phyloP scores from a whole-genome alignment of 2,329 filamentous ascomycete genomes.

The Aspergillus luchuensis region DNA sequence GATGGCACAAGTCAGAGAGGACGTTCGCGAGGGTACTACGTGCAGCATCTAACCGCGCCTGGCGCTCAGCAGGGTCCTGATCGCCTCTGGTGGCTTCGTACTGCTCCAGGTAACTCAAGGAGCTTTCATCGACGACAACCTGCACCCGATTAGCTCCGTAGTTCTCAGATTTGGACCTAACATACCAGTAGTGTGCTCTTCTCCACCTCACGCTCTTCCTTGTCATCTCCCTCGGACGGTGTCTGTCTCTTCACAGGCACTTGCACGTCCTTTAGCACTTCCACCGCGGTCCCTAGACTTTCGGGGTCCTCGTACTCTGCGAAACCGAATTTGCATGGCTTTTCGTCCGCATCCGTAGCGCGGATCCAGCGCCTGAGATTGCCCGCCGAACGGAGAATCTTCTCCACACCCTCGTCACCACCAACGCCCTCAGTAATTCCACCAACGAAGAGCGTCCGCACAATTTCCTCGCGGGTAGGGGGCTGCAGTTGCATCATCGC shows the following conservation, averaged over 20 bases:
- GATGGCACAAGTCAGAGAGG: slow-evolving; percentile 72
- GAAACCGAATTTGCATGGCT: slow-evolving; percentile 87
- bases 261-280: slow-evolving; percentile 78
- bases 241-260: slow-evolving; percentile 77
- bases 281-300: slow-evolving; percentile 80
- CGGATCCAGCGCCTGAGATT: slow-evolving; percentile 83
- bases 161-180: neutral
- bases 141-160: slow-evolving; percentile 29
- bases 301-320: slow-evolving; percentile 92
- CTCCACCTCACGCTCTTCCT: slow-evolving; percentile 57
- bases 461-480: slow-evolving; percentile 84
- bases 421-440: slow-evolving; percentile 78
- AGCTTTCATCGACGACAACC: slow-evolving; percentile 76
- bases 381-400: slow-evolving; percentile 74
- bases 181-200: slow-evolving; percentile 69
- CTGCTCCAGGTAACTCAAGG: slow-evolving; percentile 81
- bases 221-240: slow-evolving; percentile 45
- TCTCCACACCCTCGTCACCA: slow-evolving; percentile 76
- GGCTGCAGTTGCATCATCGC: slow-evolving; percentile 72
- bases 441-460: slow-evolving; percentile 86
- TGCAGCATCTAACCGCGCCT: slow-evolving; percentile 70
- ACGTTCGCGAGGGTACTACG: slow-evolving; percentile 68
- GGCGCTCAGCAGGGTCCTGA: slow-evolving; percentile 60
- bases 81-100: slow-evolving; percentile 70
- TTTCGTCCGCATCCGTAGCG: slow-evolving; percentile 74